phyloP scores from a whole-genome alignment of 192 early-diverging fungal species.

The Coemansia sp. region DNA sequence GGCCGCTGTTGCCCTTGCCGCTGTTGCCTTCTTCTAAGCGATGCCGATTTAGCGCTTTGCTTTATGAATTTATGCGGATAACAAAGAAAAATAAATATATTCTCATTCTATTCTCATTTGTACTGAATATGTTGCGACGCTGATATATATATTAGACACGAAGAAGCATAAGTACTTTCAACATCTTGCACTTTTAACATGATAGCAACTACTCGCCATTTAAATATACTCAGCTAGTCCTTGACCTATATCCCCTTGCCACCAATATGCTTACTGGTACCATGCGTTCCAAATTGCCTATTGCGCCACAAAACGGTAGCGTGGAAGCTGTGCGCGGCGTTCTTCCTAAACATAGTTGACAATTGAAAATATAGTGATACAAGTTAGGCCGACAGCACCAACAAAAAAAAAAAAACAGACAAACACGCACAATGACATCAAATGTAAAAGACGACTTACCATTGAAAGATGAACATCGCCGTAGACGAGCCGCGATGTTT shows the following conservation, averaged over 20 bases:
- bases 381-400: not conserved
- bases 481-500: slow-evolving; percentile 44
- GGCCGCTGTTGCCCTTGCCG: slow-evolving; percentile 37
- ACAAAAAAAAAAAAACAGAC: not conserved
- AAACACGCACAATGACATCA: not conserved
- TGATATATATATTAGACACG: not conserved
- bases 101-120: not conserved
- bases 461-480: slow-evolving; percentile 33
- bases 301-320: slow-evolving; percentile 23
- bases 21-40: slow-evolving; percentile 51
- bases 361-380: not conserved
- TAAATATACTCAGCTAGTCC: slow-evolving; percentile 7
- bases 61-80: too few species aligned
- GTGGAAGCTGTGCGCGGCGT: slow-evolving; percentile 37
- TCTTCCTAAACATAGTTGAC: slow-evolving; percentile 38
- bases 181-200: too few species aligned
- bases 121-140: not conserved
- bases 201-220: not conserved
- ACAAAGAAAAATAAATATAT: not conserved
- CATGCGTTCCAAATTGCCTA: not conserved
- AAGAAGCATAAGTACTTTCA: not conserved
- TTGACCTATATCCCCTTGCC: not conserved
- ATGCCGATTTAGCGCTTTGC: not conserved
- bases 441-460: slow-evolving; percentile 36
- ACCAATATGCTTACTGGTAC: not conserved